These are phyloP conservation scores for Russula dissimulans DNA, from an alignment of 768 basidiomycete species.

Conservation along the genomic window DNA sequence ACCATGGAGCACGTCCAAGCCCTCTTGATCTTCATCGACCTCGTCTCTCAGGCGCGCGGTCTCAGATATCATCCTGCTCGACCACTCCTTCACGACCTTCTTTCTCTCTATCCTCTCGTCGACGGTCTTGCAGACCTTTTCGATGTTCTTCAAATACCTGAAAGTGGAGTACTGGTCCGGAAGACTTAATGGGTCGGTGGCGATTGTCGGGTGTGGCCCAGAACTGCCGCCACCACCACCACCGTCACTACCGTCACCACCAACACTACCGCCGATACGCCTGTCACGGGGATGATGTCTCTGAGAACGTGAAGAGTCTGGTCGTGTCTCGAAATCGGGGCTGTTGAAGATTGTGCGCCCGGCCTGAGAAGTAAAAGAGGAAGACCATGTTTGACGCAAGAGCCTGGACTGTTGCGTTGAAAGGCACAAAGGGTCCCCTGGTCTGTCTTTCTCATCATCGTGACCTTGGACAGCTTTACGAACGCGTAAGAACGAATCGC, in stretches of 20 bases:
- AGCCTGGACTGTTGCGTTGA: neutral
- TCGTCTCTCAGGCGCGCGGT: conserved; percentile 3
- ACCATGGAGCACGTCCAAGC: neutral
- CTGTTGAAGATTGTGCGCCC: neutral
- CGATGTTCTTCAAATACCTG: neutral
- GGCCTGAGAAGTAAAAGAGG: neutral
- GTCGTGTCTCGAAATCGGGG: neutral
- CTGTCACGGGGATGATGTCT: neutral
- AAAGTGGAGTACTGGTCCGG: neutral
- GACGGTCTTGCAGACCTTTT: neutral
- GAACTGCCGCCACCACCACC: too few species aligned
- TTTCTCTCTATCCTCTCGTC: conserved; percentile 4
- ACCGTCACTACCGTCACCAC: too few species aligned
- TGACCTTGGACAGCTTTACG: neutral
- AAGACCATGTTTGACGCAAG: neutral
- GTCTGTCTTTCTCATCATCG: too few species aligned
- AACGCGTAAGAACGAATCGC: neutral
- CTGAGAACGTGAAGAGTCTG: neutral
- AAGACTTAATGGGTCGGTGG: too few species aligned
- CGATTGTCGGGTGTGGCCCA: too few species aligned
- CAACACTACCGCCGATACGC: neutral
- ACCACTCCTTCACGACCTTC: neutral
- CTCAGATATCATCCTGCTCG: neutral
- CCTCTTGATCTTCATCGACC: neutral
- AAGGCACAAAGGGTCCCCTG: neutral